Conservation (phyloP, 176 grass and related monocot genomes). For the Musa troglodytarum region DNA sequence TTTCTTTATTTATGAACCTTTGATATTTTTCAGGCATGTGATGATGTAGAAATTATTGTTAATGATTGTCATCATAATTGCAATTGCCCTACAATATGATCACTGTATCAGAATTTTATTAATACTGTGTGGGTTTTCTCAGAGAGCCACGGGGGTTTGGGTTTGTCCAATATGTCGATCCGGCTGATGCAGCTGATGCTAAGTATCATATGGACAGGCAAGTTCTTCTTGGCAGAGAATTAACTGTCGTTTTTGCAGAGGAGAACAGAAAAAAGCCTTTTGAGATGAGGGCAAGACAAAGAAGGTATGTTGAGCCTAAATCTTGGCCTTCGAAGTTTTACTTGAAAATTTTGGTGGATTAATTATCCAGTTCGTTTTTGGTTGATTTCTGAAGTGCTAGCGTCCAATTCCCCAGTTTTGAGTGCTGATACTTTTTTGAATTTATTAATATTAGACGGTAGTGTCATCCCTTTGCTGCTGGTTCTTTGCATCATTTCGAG, state of each 20-base stretch:
- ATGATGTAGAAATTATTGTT: constrained; percentile 5
- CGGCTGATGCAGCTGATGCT: constrained; percentile 76
- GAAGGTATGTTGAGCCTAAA: constrained; percentile 33
- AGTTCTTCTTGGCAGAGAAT: constrained; percentile 62
- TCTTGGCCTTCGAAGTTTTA: background rate
- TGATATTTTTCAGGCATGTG: background rate
- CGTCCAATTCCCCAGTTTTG: too few relatives aligned
- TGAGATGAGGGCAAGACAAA: constrained; percentile 62
- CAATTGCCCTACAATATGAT: background rate
- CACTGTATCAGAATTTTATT: background rate
- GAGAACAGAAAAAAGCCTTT: constrained; percentile 81
- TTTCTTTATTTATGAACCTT: background rate
- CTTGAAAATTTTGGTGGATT: too few relatives aligned
- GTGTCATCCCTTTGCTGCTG: too few relatives aligned
- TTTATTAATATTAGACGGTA: too few relatives aligned
- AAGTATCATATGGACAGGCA: constrained; percentile 88
- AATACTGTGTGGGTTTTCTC: too few relatives aligned
- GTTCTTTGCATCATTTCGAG: background rate
- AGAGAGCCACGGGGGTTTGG: constrained; percentile 84
- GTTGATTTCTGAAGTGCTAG: too few relatives aligned
- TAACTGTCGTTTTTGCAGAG: constrained; percentile 86
- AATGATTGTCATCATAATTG: background rate
- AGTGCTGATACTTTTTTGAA: too few relatives aligned
- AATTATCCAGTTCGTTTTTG: too few relatives aligned
- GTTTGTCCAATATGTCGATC: constrained; percentile 74